phyloP scores from a whole-genome alignment of 441 rosid species.

The Biscutella auriculata region DNA sequence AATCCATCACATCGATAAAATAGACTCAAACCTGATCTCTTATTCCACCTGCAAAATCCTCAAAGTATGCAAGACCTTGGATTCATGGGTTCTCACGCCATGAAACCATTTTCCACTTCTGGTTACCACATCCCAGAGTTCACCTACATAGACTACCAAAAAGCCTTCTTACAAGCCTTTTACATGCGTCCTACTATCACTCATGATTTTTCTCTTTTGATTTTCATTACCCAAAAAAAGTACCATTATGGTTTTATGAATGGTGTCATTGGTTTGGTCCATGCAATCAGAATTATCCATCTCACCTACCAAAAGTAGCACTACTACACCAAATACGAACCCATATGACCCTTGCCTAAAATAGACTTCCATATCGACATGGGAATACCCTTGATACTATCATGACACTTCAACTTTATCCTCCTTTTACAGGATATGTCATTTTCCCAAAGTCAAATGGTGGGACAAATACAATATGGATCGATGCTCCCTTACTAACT shows the following conservation, averaged over 20 bases:
- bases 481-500: too few species aligned
- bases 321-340: neutral
- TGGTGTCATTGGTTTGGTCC: neutral
- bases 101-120: neutral
- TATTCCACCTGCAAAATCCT: neutral
- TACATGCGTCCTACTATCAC: neutral
- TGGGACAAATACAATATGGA: too few species aligned
- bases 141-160: neutral
- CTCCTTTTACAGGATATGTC: neutral
- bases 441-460: neutral
- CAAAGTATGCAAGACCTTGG: neutral
- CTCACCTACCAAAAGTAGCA: neutral
- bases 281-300: neutral
- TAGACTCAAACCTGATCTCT: neutral
- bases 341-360: neutral
- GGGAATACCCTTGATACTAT: neutral
- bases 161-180: neutral
- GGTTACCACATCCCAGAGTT: neutral
- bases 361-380: neutral
- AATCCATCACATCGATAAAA: neutral
- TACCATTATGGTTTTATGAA: neutral
- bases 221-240: neutral
- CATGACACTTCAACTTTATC: neutral
- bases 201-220: neutral
- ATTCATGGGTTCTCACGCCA: neutral